Conservation (phyloP, 345 rosid species). For the Microthlaspi erraticum region DNA sequence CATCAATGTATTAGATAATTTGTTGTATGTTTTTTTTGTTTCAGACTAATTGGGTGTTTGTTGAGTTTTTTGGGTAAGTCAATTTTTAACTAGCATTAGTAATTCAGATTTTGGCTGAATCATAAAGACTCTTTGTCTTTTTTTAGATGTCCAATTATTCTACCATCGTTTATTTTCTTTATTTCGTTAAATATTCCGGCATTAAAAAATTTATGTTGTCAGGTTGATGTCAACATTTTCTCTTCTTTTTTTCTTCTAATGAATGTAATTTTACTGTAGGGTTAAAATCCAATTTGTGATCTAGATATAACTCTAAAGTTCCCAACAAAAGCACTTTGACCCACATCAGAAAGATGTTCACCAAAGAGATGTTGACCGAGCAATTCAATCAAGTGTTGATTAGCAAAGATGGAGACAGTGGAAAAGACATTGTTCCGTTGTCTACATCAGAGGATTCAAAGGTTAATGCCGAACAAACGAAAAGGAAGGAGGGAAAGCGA, state of each 20-base stretch:
- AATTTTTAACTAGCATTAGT: no score
- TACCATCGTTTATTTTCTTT: background rate
- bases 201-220: background rate
- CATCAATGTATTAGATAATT: no score
- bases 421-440: slow-evolving; percentile 49
- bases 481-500: background rate
- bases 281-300: background rate
- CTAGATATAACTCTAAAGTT: no score
- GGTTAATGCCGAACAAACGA: no score
- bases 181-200: background rate
- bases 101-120: background rate
- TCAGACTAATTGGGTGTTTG: no score
- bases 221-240: background rate
- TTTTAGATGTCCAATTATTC: background rate
- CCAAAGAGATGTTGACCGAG: slow-evolving; percentile 48
- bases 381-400: slow-evolving; percentile 60
- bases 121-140: background rate
- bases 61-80: no score
- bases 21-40: no score
- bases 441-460: slow-evolving; percentile 6
- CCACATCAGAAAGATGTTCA: no score
- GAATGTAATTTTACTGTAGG: background rate
- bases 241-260: no score
- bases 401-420: slow-evolving; percentile 62
- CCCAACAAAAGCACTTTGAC: no score